Evolutionary conservation across 1,284 basidiomycete genomes (phyloP).

Genomic region (Melampsora larici-populina): DNA sequence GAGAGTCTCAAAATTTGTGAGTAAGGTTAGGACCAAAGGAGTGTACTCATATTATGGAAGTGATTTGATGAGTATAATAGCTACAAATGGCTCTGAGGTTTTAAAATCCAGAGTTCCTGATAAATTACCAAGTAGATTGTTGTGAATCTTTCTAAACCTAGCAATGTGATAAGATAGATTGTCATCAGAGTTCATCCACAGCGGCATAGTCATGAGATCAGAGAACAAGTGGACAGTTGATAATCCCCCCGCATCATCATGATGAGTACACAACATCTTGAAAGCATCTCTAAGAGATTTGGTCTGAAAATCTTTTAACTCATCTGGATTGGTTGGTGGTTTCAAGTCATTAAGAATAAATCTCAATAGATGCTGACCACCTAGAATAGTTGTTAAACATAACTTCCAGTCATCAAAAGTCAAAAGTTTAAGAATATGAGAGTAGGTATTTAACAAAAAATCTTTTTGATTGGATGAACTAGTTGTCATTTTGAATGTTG

Average conservation of each 20-base stretch:
- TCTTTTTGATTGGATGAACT: too few relatives aligned
- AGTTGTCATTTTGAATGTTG: too few relatives aligned
- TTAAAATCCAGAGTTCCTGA: not conserved
- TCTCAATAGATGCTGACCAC: not conserved
- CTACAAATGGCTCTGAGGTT: not conserved
- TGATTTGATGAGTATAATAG: not conserved
- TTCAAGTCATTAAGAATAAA: not conserved
- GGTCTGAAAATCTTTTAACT: not conserved
- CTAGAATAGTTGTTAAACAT: not conserved
- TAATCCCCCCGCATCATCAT: not conserved
- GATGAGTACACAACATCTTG: not conserved
- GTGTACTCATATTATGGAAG: not conserved
- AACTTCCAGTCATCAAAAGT: not conserved
- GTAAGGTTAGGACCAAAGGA: not conserved
- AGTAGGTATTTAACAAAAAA: not conserved
- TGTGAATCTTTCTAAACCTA: not conserved
- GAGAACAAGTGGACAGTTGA: not conserved
- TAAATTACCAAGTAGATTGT: not conserved
- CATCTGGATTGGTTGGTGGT: not conserved
- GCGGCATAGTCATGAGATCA: too few relatives aligned
- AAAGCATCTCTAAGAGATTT: not conserved
- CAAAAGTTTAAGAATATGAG: not conserved
- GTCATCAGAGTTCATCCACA: too few relatives aligned
- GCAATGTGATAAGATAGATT: not conserved
- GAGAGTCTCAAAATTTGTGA: too few relatives aligned